Base-by-base conservation (phyloP, 805 yeast species). In the Zygotorulaspora florentina region DNA sequence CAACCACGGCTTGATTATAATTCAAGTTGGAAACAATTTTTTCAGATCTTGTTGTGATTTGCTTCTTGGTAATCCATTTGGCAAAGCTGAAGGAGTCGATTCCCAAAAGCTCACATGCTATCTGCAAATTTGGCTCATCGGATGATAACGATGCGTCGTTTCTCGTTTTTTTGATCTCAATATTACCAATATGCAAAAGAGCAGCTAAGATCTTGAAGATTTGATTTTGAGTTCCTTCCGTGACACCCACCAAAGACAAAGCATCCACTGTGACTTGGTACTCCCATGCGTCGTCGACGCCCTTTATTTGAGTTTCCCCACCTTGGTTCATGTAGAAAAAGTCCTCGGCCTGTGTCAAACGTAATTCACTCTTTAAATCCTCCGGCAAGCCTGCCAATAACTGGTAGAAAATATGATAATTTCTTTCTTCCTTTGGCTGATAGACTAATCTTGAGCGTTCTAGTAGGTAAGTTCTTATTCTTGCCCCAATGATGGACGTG, bases 401-500 rank as follows among this genome's bases (percentile, higher is more conserved):
- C 69, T 91, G 99, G 67, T 91, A 91, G 62, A 91, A 91, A 35
- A 91, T 88, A 63, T 91, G 99, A 66, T 93, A 91, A 64, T 93
- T 93, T 64, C 98, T 81, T 69, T 91, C 99, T 12, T 76, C 69
- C 8, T 75, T 64, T 2, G 97, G 97, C 68, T 91, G 99, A 67
- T 87, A 90, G 1, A 91, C 98, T 57, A 91, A 75, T 66, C 99
- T 80, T 16, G 96, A 88, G 56, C 98, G 83, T 68, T 91, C 99
- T 57, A 93, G 76, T 54, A 91, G 72, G 64, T 90, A 91, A 0
- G 98, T 91, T 67, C 97, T 79, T 48, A 93, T 86, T 59, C 91
- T 77, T 2, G 99, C 98, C 59, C 98, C 99, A 55, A 88, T 84
- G 58, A 91, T 91, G 33, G 86, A 79, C n/a, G 85, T 81, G 23